Conservation (phyloP, 495 filamentous ascomycete species). For the Jackrogersella minutella region DNA sequence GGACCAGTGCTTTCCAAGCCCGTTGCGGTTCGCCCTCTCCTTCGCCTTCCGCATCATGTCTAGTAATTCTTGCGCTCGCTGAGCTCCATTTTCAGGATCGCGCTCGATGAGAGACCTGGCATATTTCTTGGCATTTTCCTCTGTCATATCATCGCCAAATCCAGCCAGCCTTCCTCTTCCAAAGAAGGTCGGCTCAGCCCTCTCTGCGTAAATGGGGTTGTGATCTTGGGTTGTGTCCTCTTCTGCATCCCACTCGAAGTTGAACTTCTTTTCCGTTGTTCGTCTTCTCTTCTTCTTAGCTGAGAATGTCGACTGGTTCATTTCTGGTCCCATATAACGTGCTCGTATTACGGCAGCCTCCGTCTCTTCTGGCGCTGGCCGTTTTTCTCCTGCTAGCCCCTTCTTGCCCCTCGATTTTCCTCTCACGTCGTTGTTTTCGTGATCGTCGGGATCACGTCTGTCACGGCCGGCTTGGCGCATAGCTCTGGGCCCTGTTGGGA, state of each 20-base stretch:
- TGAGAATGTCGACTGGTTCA: conserved; percentile 87
- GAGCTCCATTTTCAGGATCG: conserved; percentile 80
- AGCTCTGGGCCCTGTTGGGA: conserved; percentile 83
- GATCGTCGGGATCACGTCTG: conserved; percentile 62
- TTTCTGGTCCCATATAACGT: conserved; percentile 91
- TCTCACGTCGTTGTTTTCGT: conserved; percentile 58
- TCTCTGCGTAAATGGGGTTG: conserved; percentile 84
- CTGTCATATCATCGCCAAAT: conserved; percentile 78
- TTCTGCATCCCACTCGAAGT: conserved; percentile 97
- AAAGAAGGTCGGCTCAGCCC: conserved; percentile 65
- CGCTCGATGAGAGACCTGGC: conserved; percentile 78
- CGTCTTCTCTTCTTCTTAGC: conserved; percentile 95
- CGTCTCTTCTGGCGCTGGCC: conserved; percentile 69
- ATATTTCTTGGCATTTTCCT: conserved; percentile 74
- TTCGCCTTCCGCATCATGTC: conserved; percentile 71
- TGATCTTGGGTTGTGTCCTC: conserved; percentile 93
- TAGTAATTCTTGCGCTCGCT: conserved; percentile 80
- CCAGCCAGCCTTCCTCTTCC: conserved; percentile 84
- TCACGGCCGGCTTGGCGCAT: conserved; percentile 65
- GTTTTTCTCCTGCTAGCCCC: conserved; percentile 58
- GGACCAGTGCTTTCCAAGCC: conserved; percentile 90
- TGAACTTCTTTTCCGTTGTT: conserved; percentile 97
- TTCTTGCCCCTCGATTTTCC: conserved; percentile 41
- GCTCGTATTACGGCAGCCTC: conserved; percentile 81
- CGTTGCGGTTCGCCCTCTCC: conserved; percentile 79